Base-by-base conservation (phyloP, 768 basidiomycete genomes). In the Pisolithus microcarpus region DNA sequence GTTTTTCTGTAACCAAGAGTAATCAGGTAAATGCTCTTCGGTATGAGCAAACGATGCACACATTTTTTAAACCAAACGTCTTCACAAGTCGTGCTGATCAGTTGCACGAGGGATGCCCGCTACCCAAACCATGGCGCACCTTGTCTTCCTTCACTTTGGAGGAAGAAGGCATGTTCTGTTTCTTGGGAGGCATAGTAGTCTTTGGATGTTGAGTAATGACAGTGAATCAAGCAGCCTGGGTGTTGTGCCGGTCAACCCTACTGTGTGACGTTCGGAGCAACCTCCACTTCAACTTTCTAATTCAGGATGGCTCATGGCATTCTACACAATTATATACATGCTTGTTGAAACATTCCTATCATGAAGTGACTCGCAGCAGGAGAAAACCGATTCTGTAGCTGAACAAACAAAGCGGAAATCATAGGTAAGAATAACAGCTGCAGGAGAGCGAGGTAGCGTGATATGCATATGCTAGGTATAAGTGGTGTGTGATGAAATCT, bases 1-100 rank as follows among this genome's bases (percentile, higher is more conserved):
- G 65, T 92, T 93, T 90, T 93, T 94, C 87, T 90, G 64, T 43
- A 38, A 52, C 50, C 37, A 31, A n/a, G 34, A 49, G 21, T 58
- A 23, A 48, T 46, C 51, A 28, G 51, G n/a, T 53, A 43, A 30
- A 44, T n/a, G 43, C 10, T 43, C 43, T 47, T 42, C 38, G 45
- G 52, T 50, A 10, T 7, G 23, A 50, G 40, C 36, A 38, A 51
- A 44, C 38, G 26, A 31, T 52, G 74, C 84, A 57, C 55, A 88
- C 88, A 68, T 91, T 90, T 76, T 91, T 91, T 80, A 91, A 70
- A 48, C 88, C 89, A 70, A 91, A 91, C 48, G 89, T 91, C 88
- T 90, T 69, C 50, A 49, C 52, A 56, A 49, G 53, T 52, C 53
- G 63, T 70, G 55, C 58, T 54, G 49, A 57, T 56, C 57, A 65